Conservation (phyloP, 2,329 filamentous ascomycete species). For the Aspergillus eucalypticola region DNA sequence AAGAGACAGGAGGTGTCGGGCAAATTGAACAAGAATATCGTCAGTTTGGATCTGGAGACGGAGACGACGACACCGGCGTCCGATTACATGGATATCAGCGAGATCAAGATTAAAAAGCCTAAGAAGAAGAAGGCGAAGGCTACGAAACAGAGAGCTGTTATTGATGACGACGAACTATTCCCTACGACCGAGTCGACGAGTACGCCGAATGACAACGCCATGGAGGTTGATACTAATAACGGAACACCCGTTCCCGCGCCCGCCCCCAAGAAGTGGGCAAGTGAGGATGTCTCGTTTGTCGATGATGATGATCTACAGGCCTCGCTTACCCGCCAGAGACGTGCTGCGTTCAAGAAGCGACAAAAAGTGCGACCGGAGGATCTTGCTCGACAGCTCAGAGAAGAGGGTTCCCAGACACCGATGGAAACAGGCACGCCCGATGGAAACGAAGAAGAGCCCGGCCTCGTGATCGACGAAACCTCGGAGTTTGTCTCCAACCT, state of each 20-base stretch:
- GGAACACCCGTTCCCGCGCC: conserved; percentile 35
- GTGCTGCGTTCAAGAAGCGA: conserved; percentile 83
- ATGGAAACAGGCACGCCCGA: conserved; percentile 63
- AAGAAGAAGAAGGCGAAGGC: conserved; percentile 82
- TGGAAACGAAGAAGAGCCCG: conserved; percentile 56
- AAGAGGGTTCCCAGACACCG: conserved; percentile 56
- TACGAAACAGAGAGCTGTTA: conserved; percentile 64
- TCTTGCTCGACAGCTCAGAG: conserved; percentile 73
- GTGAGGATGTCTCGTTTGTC: conserved; percentile 68
- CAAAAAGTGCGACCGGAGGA: conserved; percentile 86
- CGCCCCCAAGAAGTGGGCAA: conserved; percentile 62
- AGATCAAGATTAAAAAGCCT: conserved; percentile 90
- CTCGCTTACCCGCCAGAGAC: conserved; percentile 77
- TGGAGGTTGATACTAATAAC: conserved; percentile 73
- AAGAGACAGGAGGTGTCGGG: conserved; percentile 56
- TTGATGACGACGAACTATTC: conserved; percentile 62
- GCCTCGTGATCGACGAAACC: conserved; percentile 91
- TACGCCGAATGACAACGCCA: conserved; percentile 52
- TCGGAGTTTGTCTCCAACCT: conserved; percentile 91
- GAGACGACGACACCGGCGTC: conserved; percentile 63
- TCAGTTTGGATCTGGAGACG: conserved; percentile 71
- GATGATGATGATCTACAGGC: conserved; percentile 94
- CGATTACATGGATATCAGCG: conserved; percentile 83
- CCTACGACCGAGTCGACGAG: conserved; percentile 37
- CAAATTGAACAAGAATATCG: conserved; percentile 65